Evolutionary conservation across 2,329 filamentous ascomycete species (phyloP).

Genomic region (Pyrenophora tritici-repentis): DNA sequence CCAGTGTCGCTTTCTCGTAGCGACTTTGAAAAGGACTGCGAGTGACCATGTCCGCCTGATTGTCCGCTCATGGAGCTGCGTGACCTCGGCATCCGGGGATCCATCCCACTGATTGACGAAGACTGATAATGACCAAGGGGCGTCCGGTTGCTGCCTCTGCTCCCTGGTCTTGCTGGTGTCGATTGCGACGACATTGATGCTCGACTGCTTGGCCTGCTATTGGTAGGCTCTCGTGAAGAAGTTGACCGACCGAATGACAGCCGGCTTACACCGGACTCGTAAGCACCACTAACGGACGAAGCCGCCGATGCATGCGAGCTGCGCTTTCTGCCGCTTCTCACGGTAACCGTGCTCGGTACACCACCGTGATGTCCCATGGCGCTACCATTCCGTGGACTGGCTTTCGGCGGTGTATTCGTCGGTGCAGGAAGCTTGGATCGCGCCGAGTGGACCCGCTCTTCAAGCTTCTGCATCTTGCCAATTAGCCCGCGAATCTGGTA

Average conservation of each 20-base stretch:
- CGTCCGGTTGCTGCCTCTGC: constrained; percentile 68
- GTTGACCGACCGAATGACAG: constrained; percentile 57
- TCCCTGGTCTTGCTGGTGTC: constrained; percentile 56
- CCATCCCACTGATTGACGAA: constrained; percentile 54
- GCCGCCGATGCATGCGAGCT: constrained; percentile 59
- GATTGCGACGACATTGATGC: constrained; percentile 51
- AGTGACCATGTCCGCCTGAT: constrained; percentile 43
- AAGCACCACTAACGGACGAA: constrained; percentile 35
- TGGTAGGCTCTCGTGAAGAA: constrained; percentile 31
- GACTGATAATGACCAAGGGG: constrained; percentile 63
- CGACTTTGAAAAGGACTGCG: constrained; percentile 39
- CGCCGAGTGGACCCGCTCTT: constrained; percentile 88
- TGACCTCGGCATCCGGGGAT: constrained; percentile 57
- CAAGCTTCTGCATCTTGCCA: constrained; percentile 95
- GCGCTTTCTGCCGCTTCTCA: constrained; percentile 71
- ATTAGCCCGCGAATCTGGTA: constrained; percentile 92
- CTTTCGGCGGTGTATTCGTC: constrained; percentile 74
- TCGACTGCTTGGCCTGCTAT: constrained; percentile 73
- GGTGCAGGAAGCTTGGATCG: constrained; percentile 90
- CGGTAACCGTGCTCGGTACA: constrained; percentile 61
- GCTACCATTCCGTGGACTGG: constrained; percentile 70
- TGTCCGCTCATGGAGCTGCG: constrained; percentile 73
- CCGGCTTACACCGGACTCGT: constrained; percentile 47
- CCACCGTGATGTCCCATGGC: constrained; percentile 52
- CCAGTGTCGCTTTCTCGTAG: constrained; percentile 58